Conservation (phyloP, 2,329 filamentous ascomycete genomes). For the Cladosporium sp. region DNA sequence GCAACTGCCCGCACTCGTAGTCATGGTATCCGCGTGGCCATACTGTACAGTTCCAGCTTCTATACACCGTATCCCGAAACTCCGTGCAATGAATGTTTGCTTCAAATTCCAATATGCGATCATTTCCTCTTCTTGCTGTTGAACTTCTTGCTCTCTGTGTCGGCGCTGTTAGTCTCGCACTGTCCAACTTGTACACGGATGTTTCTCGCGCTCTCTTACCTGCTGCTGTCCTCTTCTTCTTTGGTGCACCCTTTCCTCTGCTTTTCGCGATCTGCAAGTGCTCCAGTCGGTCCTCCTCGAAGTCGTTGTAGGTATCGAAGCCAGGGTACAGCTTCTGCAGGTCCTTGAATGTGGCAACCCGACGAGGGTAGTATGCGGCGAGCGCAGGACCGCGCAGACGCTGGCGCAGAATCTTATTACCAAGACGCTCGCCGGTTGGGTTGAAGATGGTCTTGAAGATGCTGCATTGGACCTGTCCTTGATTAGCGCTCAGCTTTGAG, state of each 20-base stretch:
- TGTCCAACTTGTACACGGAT: background rate
- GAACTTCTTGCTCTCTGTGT: conserved; percentile 22
- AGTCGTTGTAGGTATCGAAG: conserved; percentile 70
- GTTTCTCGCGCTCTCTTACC: conserved; percentile 35
- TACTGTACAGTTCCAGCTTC: conserved; percentile 13
- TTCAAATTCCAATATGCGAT: conserved; percentile 1
- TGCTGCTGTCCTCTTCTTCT: conserved; percentile 74
- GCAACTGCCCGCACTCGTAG: conserved; percentile 7
- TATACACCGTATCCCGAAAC: conserved; percentile 13
- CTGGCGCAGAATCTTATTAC: conserved; percentile 90
- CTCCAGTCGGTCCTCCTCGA: conserved; percentile 77
- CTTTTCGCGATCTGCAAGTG: conserved; percentile 63
- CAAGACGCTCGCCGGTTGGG: conserved; percentile 75
- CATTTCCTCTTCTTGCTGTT: conserved; percentile 22
- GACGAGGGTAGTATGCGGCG: conserved; percentile 85
- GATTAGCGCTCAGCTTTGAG: background rate
- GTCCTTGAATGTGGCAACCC: conserved; percentile 69
- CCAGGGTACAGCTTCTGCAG: conserved; percentile 70
- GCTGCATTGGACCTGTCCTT: conserved; percentile 74
- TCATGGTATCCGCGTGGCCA: conserved; percentile 13
- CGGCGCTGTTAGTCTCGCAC: background rate
- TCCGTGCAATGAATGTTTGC: conserved; percentile 6
- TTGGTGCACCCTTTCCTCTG: conserved; percentile 82
- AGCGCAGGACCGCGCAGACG: conserved; percentile 80
- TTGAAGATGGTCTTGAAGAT: conserved; percentile 93